These are phyloP conservation scores for Toxicodendron radicans DNA, from an alignment of 345 rosid genomes.

Conservation along the genomic window DNA sequence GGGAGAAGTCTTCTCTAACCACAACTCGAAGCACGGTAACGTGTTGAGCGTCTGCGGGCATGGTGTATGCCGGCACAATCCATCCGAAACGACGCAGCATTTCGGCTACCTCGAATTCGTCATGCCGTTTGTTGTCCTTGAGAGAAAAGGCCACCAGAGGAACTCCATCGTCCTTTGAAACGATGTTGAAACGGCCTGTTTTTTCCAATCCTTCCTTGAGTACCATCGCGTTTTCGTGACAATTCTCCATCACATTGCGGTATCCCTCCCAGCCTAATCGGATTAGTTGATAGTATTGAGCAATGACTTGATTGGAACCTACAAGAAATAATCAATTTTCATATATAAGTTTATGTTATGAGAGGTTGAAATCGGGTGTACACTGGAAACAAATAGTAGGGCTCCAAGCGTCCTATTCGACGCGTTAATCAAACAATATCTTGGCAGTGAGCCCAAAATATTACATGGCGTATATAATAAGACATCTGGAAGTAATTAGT, in stretches of 20 bases:
- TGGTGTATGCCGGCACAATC: conserved; percentile 91
- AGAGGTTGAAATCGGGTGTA: no score
- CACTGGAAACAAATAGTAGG: no score
- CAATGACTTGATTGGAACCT: conserved; percentile 80
- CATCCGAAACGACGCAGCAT: conserved; percentile 87
- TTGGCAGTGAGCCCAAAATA: no score
- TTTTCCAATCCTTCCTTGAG: conserved; percentile 75
- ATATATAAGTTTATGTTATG: no score
- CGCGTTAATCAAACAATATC: no score
- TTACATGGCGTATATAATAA: no score
- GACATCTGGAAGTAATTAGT: neutral
- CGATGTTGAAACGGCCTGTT: conserved; percentile 69
- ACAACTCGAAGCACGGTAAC: conserved; percentile 90
- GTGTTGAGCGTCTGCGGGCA: conserved; percentile 91
- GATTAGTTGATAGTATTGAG: conserved; percentile 90
- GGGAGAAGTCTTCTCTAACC: conserved; percentile 86
- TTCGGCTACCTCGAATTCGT: conserved; percentile 78
- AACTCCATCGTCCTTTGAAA: conserved; percentile 82
- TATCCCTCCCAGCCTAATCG: conserved; percentile 88
- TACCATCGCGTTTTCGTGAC: conserved; percentile 65
- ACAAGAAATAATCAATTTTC: conserved; percentile 5
- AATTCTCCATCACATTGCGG: conserved; percentile 87
- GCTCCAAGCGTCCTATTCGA: no score
- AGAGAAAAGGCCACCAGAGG: conserved; percentile 91
- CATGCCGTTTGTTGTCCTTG: conserved; percentile 60